A percentile compares a stretch with the other conserved stretches of the same genome.
Evolutionary conservation across 305 asterid species (phyloP).

Genomic region (Fraxinus sp.): DNA sequence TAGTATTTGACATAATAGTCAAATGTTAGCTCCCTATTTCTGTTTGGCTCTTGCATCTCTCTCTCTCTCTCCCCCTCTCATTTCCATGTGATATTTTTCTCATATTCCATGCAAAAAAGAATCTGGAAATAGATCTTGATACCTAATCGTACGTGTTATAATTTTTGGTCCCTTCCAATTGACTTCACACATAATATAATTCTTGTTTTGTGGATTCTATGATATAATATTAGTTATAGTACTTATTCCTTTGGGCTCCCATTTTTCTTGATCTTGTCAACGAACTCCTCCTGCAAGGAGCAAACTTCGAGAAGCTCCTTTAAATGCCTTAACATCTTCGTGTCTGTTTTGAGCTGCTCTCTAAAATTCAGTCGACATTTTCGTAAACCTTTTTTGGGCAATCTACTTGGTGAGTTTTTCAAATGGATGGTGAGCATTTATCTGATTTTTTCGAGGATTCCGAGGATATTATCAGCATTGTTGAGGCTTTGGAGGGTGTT

Average conservation of each 20-base stretch:
- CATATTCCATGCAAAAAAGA: background rate
- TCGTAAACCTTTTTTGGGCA: background rate
- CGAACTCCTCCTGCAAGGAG: background rate
- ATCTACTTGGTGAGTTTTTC: no score
- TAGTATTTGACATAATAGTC: no score
- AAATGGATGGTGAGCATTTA: background rate
- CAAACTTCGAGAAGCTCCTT: no score
- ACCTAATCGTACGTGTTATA: background rate
- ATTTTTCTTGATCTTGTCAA: background rate
- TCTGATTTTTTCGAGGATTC: slow-evolving; percentile 48
- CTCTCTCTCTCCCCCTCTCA: background rate
- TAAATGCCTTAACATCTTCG: background rate
- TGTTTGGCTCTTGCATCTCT: no score
- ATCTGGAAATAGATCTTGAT: background rate
- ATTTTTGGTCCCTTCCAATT: no score
- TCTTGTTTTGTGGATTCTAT: no score
- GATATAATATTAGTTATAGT: no score
- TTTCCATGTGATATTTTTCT: background rate
- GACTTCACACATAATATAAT: no score
- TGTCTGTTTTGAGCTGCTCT: background rate
- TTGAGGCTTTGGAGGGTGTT: slow-evolving; percentile 25
- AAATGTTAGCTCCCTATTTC: no score
- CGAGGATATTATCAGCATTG: slow-evolving; percentile 56
- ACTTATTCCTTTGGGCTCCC: background rate
- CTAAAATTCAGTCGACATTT: background rate